Evolutionary conservation across 2,329 filamentous ascomycete genomes (phyloP), one percentile per base, ranked within the genome.

Genomic region (Emmonsia crescens): DNA sequence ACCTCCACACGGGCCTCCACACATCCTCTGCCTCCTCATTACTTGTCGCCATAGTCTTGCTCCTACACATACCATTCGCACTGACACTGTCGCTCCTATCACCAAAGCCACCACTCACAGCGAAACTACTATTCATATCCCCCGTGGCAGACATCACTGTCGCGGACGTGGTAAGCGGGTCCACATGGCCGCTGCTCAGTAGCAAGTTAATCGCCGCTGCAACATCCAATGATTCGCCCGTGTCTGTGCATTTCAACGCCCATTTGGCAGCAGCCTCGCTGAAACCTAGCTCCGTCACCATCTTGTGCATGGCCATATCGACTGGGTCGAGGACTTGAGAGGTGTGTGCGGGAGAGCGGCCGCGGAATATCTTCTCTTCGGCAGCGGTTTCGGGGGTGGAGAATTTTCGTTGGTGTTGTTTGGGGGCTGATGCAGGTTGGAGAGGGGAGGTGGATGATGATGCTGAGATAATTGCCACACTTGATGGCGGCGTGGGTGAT

Each of bases 201-300:
- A 87, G 72, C 61, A 84, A 68, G 62, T 83, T 79, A 27, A 86
- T 79, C 0, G 84, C 84, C 4, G 79, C 77, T 66, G 84, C 78
- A 10, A 83, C 76, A 61, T 85, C 75, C 64, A 86, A 73, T 0
- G 82, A 82, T 64, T 84, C 81, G 0, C 83, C 84, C 16, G 78
- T 79, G 69, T 86, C 84, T 5, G 83, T 86, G 66, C 80, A 78
- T 48, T 79, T 78, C 21, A 87, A 72, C 21, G 84, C 84, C 67
- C 80, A 78, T 62, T 80, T 79, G 8, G 83, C 83, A 64, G 84
- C 77, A 21, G 78, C 77, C 19, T 79, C 73, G 8, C 77, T 77
- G 65, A 86, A 87, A 0, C 84, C 84, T 70, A 86, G 82, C 42
- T 84, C 80, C 5, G 72, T 66, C 12, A 85, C 81, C 61, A 87